A percentile compares a stretch with the other conserved stretches of the same genome.
Evolutionary conservation across 2,329 filamentous ascomycete species (phyloP).

Genomic region (Colletotrichum spinosum): DNA sequence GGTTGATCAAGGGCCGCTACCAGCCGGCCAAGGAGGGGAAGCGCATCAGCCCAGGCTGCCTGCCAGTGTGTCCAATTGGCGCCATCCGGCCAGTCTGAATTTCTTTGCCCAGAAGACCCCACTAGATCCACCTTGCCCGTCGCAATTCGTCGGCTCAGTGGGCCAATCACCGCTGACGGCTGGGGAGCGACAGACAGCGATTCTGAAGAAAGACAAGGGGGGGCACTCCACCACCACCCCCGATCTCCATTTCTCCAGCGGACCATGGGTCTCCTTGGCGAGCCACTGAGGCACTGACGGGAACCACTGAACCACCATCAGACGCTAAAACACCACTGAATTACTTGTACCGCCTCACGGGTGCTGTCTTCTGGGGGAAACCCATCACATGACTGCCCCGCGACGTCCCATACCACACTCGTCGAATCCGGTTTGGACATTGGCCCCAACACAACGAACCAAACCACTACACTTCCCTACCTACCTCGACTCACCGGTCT

Average conservation of each 20-base stretch:
- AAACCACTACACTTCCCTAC: background rate
- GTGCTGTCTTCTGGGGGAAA: conserved; percentile 2
- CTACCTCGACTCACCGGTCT: conserved; percentile 7
- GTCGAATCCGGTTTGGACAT: conserved; percentile 10
- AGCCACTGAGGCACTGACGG: no score
- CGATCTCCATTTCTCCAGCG: conserved; percentile 5
- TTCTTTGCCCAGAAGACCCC: background rate
- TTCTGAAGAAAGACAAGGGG: no score
- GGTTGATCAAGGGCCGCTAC: conserved; percentile 20
- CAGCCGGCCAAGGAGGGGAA: conserved; percentile 17
- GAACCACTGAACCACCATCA: no score
- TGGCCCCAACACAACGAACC: background rate
- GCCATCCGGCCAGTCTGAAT: background rate
- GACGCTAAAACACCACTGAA: no score
- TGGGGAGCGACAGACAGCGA: no score
- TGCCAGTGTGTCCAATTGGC: conserved; percentile 15
- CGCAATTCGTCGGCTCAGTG: no score
- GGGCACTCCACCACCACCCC: no score
- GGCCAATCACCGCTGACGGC: no score
- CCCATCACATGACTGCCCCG: conserved; percentile 36
- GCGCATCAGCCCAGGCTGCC: background rate
- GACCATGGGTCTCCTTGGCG: no score
- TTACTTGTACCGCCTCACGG: no score
- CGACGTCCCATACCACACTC: conserved; percentile 29
- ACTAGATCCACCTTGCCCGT: no score